Evolutionary conservation across 2,329 filamentous ascomycete genomes (phyloP), one percentile per base, ranked within the genome.

Genomic region (Venturia oleaginea): DNA sequence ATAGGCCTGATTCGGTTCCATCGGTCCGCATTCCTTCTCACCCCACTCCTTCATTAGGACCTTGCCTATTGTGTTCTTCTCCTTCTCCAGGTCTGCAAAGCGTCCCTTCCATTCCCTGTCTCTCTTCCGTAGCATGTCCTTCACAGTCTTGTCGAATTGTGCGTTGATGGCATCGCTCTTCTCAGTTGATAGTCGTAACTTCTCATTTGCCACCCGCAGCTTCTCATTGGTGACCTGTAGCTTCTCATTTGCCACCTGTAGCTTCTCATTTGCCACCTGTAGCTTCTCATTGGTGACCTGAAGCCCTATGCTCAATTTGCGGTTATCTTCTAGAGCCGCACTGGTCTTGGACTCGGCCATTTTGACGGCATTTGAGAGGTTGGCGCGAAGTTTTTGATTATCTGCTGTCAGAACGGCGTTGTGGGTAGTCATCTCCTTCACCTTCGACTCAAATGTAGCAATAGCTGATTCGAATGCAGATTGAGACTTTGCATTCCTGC

Each of bases 21-120:
- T 69, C 22, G 68, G 67, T 0, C 74, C 75, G 24, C 71, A 70
- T 63, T 77, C 75, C 62, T 74, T 72, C 48, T 88, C 84, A 70
- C 95, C 91, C 92, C 92, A 96, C 67, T 91, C 89, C 67, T 89
- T 83, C 75, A 92, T 86, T 61, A 96, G 78, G 54, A 87, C 84
- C 61, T 73, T 72, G 5, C 68, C 70, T 71, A 75, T 71, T 0
- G 68, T 63, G 63, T 68, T 69, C 42, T 72, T 68, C 68, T 75
- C 73, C 38, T 67, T 68, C 64, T 70, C 68, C 42, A 70, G 59
- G 55, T 70, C 59, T 5, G 67, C 42, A 38, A 65, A 22, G 34
- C 63, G 40, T 22, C 8, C 32, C 60, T 17, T 48, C 66, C 66
- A 67, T 57, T 60, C 63, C 40, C 22, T 46, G 37, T 67, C 66